Evolutionary conservation across 1,284 basidiomycete species (phyloP).

Genomic region (Heterobasidion occidentale): DNA sequence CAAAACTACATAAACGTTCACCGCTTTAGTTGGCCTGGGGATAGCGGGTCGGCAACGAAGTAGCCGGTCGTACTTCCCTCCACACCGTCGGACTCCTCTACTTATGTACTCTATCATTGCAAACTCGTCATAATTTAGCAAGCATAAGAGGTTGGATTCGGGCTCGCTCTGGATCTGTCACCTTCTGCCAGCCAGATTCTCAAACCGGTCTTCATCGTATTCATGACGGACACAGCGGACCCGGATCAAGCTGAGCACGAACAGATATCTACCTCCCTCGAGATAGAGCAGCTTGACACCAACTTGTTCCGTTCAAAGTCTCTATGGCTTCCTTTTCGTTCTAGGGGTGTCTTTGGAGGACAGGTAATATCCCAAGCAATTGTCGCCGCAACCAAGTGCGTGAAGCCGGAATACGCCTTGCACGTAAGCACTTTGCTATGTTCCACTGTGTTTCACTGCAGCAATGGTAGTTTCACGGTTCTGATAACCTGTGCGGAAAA

Average conservation of each 20-base stretch:
- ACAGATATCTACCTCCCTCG: slow-evolving; percentile 61
- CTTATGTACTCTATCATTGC: background rate
- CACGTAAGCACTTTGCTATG: slow-evolving; percentile 44
- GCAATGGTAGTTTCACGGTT: slow-evolving; percentile 29
- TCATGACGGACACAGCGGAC: background rate
- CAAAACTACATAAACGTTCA: too few relatives aligned
- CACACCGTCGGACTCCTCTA: background rate
- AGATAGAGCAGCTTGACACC: slow-evolving; percentile 74
- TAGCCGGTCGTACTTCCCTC: background rate
- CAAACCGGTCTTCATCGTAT: background rate
- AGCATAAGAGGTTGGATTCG: too few relatives aligned
- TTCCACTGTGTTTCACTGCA: background rate
- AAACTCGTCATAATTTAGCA: background rate
- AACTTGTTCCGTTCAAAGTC: slow-evolving; percentile 71
- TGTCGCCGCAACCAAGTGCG: slow-evolving; percentile 70
- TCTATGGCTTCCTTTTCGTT: slow-evolving; percentile 58
- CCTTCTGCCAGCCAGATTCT: background rate
- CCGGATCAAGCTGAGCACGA: slow-evolving; percentile 19
- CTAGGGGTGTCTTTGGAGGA: slow-evolving; percentile 83
- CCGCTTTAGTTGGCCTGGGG: too few relatives aligned
- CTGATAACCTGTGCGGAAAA: background rate
- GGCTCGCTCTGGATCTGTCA: too few relatives aligned
- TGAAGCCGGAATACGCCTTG: slow-evolving; percentile 58
- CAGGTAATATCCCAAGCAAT: slow-evolving; percentile 87
- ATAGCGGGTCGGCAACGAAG: background rate